Evolutionary conservation across 768 basidiomycete genomes (phyloP), one percentile per base, ranked within the genome.

Genomic region (Lactifluus pinguis): DNA sequence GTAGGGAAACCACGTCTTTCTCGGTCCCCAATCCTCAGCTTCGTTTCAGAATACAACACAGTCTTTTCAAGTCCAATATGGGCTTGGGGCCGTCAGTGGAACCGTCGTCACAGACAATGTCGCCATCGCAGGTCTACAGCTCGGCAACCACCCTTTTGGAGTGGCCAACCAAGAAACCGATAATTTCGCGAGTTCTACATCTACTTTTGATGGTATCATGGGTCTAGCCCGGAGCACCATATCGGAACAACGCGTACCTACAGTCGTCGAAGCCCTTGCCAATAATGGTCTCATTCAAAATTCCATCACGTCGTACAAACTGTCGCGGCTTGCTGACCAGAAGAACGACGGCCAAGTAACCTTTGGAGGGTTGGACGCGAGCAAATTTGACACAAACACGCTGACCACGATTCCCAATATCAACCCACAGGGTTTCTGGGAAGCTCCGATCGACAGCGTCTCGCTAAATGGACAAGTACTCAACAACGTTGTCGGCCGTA

Each of bases 301-400:
- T 7, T 79, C 88, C 2, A 86, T 93, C 68, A 80, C 83, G 10
- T 88, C 89, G 8, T 92, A 81, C 80, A 92, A 88, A 75, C 83
- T 95, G 58, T 78, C 88, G 3, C 87, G 92, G 59, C 74, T 86
- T 39, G 77, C 80, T 10, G 89, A 92, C 69, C 74, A 79, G 66
- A 71, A 75, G 69, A 86, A 86, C 65, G 86, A 91, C 66, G 91
- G 91, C 53, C 80, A 90, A 73, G 79, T 93, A 60, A 90, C 90
- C 8, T 88, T 94, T 64, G 92, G 91, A 38, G 86, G 80, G 13
- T 77, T 91, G 38, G 88, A 93, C 72, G 10, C 21, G 21, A 49
- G 80, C 63, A 90, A 92, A 72, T 89, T 90, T 70, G 79, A 84
- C 65, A 57, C 77, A 6, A 61, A 67, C 15, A 84, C 87, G 2